Evolutionary conservation across 139 green algal species (phyloP).

Genomic region (Spirogloea muscicola): DNA sequence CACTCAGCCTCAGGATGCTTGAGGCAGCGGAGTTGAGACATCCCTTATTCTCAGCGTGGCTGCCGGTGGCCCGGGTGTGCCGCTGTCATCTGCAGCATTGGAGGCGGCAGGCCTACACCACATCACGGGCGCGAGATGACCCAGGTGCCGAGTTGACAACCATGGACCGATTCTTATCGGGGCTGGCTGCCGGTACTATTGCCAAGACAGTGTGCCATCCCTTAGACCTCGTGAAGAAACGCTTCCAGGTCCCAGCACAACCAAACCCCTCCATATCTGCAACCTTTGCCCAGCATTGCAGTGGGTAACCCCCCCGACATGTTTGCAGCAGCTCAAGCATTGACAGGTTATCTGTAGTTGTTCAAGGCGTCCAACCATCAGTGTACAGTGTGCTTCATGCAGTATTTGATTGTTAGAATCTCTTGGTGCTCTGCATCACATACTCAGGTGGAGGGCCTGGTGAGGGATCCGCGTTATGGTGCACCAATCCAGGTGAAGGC

Average conservation of each 20-base stretch:
- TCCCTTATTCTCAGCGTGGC: no score
- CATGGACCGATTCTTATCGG: slow-evolving; percentile 64
- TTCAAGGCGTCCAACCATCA: neutral
- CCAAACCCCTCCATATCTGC: neutral
- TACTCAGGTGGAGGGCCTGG: slow-evolving; percentile 66
- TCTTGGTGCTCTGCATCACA: no score
- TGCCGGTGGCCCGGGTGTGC: no score
- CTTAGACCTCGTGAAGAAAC: slow-evolving; percentile 96
- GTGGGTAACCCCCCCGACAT: no score
- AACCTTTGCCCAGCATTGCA: no score
- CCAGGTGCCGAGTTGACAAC: neutral
- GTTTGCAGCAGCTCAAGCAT: neutral
- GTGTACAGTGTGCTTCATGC: neutral
- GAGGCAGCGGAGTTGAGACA: no score
- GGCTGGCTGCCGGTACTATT: slow-evolving; percentile 69
- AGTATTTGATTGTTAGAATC: no score
- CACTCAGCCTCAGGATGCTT: no score
- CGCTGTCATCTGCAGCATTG: neutral
- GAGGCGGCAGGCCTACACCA: neutral
- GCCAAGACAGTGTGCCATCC: slow-evolving; percentile 86
- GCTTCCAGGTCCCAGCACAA: slow-evolving; percentile 75
- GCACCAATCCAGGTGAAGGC: slow-evolving; percentile 63
- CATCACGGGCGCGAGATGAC: neutral
- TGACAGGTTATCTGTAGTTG: neutral
- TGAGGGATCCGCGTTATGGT: slow-evolving; percentile 66